phyloP scores from a whole-genome alignment of 2,329 filamentous ascomycete species.

The Sporothrix schenckii region DNA sequence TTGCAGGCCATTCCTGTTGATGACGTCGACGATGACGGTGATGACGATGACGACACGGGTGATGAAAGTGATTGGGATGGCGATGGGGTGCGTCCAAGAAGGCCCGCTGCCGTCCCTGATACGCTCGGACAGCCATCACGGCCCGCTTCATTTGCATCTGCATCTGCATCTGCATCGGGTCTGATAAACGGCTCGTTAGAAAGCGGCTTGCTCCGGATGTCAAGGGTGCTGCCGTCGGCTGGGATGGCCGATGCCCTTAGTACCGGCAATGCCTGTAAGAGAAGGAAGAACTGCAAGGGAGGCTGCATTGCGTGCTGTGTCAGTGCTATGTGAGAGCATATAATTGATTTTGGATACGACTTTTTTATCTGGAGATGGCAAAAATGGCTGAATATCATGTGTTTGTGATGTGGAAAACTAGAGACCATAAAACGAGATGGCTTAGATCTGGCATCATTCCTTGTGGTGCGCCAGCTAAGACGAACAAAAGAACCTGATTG shows the following conservation, averaged over 20 bases:
- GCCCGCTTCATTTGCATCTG: neutral
- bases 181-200: neutral
- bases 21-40: neutral
- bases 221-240: neutral
- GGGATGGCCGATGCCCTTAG: neutral
- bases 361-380: too few species aligned
- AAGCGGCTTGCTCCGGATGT: neutral
- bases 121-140: neutral
- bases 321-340: neutral
- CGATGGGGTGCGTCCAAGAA: neutral
- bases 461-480: neutral
- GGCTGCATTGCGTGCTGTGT: neutral
- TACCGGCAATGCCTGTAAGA: neutral
- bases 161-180: neutral
- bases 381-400: neutral
- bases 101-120: neutral
- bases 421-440: neutral
- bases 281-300: neutral
- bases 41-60: neutral
- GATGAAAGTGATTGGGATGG: neutral
- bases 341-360: neutral
- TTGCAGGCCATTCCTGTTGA: constrained; percentile 63
- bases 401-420: too few species aligned
- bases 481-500: neutral
- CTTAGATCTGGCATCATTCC: neutral